A percentile compares a stretch with the other conserved stretches of the same genome.
These are phyloP conservation scores for Solanum tarapatanum DNA, from an alignment of 257 asterid genomes.

Conservation along the genomic window DNA sequence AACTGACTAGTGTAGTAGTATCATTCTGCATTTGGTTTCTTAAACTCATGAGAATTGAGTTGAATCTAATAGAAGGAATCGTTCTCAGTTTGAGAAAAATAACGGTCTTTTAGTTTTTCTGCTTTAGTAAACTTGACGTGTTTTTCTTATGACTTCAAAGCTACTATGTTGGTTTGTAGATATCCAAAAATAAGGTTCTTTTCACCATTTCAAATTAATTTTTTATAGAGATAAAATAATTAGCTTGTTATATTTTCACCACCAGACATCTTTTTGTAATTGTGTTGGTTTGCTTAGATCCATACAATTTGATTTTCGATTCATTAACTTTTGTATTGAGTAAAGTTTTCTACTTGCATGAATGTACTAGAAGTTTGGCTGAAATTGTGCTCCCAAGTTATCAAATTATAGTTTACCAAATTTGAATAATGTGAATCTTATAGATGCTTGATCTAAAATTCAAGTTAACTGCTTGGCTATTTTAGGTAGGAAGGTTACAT, in stretches of 20 bases:
- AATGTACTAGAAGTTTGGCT: background rate
- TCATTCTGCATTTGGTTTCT: too few species aligned
- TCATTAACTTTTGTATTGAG: background rate
- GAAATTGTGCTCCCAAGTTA: background rate
- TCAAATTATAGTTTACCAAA: background rate
- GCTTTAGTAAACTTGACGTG: too few species aligned
- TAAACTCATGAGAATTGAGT: too few species aligned
- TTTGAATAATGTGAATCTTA: background rate
- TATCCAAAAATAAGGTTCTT: background rate
- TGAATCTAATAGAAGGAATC: too few species aligned
- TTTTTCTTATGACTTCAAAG: too few species aligned
- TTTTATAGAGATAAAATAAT: background rate
- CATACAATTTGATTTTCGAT: background rate
- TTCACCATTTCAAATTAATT: background rate
- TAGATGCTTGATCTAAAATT: background rate
- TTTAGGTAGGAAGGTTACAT: background rate
- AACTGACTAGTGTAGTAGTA: background rate
- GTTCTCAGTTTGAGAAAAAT: too few species aligned
- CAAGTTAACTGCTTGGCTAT: background rate
- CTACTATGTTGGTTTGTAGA: too few species aligned
- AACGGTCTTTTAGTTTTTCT: too few species aligned
- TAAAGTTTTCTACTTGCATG: too few species aligned
- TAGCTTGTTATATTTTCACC: background rate
- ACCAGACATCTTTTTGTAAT: background rate
- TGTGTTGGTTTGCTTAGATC: background rate